Conservation (phyloP, 805 yeast species). For the Metschnikowia colocasiae region DNA sequence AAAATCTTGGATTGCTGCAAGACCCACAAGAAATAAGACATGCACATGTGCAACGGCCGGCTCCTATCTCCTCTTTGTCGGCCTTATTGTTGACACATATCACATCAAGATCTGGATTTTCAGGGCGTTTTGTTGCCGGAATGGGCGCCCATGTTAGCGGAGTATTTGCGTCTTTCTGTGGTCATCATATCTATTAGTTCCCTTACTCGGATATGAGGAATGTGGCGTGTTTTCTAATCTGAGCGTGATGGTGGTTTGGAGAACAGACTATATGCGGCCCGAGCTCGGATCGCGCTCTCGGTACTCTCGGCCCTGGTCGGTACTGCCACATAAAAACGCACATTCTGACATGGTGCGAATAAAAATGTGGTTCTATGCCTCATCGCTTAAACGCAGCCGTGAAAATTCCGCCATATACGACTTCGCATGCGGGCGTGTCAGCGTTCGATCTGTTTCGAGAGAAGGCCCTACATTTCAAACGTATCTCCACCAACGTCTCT, state of each 20-base stretch:
- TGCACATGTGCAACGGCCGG: not conserved
- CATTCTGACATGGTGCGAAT: slow-evolving; percentile 4
- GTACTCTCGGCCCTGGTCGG: not conserved
- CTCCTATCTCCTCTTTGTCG: not conserved
- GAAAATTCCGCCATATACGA: not conserved
- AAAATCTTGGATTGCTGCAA: not conserved
- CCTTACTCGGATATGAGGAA: not conserved
- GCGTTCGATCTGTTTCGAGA: not conserved
- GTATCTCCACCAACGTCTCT: not conserved
- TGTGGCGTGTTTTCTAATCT: slow-evolving; percentile 1
- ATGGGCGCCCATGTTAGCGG: not conserved
- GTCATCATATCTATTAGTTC: not conserved
- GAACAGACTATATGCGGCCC: slow-evolving; percentile 2
- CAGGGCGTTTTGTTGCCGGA: not conserved
- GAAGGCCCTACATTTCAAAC: not conserved
- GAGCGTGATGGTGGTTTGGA: not conserved
- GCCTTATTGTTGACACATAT: not conserved
- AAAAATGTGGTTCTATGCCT: not conserved
- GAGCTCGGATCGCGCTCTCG: not conserved
- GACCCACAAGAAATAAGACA: not conserved
- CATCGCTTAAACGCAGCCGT: not conserved
- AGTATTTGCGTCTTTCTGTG: not conserved
- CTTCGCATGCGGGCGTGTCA: not conserved
- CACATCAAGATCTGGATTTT: not conserved
- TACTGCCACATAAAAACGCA: not conserved